These are phyloP conservation scores for Camelina hispida DNA, from an alignment of 345 rosid genomes.

Conservation along the genomic window DNA sequence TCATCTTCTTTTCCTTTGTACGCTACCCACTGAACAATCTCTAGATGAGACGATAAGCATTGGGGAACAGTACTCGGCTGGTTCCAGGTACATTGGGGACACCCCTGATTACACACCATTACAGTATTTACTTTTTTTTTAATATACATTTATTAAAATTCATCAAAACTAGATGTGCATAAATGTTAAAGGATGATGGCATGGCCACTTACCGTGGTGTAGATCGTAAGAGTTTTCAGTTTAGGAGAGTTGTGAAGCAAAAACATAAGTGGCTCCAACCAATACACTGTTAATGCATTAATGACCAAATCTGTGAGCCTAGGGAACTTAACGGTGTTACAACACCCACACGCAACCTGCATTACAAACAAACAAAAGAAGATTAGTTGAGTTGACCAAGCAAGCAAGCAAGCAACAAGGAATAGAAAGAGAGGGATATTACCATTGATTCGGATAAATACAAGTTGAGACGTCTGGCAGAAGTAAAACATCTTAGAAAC, in stretches of 20 bases:
- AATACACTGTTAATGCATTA: accelerated
- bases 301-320: background rate
- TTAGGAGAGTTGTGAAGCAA: slow-evolving; percentile 19
- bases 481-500: slow-evolving; percentile 5
- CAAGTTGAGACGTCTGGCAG: background rate
- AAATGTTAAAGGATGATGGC: no score
- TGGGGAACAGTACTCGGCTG: no score
- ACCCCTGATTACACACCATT: no score
- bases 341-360: background rate
- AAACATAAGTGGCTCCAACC: background rate
- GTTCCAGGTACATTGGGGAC: no score
- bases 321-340: background rate
- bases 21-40: no score
- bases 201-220: no score
- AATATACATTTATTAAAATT: no score
- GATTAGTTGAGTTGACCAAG: background rate
- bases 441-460: background rate
- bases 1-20: no score
- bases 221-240: background rate
- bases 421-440: background rate
- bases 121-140: no score
- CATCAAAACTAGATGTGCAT: no score
- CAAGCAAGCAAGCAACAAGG: background rate
- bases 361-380: background rate
- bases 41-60: no score